phyloP scores from a whole-genome alignment of 75 land plant genomes.

The Selaginella tamariscina region DNA sequence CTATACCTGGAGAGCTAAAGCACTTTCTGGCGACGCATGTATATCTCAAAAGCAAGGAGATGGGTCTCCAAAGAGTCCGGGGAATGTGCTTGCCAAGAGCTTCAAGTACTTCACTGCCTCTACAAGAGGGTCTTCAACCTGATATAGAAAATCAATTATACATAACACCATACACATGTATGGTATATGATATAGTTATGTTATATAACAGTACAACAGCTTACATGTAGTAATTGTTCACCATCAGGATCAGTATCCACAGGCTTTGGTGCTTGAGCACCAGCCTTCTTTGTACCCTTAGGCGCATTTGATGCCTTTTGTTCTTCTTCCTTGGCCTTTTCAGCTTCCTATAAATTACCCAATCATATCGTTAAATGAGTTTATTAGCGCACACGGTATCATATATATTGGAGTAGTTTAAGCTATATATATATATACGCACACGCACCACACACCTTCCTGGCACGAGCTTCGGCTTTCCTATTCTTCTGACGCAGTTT shows the following conservation, averaged over 20 bases:
- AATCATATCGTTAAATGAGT: not conserved
- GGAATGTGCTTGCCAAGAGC: conserved; percentile 78
- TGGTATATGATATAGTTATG: not conserved
- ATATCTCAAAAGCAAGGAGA: conserved; percentile 81
- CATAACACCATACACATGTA: not conserved
- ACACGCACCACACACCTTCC: conserved; percentile 71
- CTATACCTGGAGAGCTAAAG: conserved; percentile 83
- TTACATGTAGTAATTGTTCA: conserved; percentile 74
- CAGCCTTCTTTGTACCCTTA: conserved; percentile 65
- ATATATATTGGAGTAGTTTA: too few relatives aligned
- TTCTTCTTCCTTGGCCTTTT: conserved; percentile 66
- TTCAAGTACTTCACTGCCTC: conserved; percentile 92
- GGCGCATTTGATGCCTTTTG: conserved; percentile 24
- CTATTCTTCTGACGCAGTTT: conserved; percentile 71
- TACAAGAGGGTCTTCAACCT: conserved; percentile 85
- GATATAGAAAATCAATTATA: conserved; percentile 6
- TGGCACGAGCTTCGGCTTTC: conserved; percentile 83
- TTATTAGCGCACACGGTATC: too few relatives aligned
- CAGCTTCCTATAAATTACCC: conserved; percentile 56
- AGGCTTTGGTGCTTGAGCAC: conserved; percentile 42
- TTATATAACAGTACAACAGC: not conserved
- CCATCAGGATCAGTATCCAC: conserved; percentile 92
- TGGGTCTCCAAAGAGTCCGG: conserved; percentile 78
- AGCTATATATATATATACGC: too few relatives aligned
- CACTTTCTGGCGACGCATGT: conserved; percentile 74